A percentile compares a stretch with the other conserved stretches of the same genome.
These are phyloP conservation scores for Teratosphaeria gauchensis DNA, from an alignment of 2,329 filamentous ascomycete genomes.

Conservation along the genomic window DNA sequence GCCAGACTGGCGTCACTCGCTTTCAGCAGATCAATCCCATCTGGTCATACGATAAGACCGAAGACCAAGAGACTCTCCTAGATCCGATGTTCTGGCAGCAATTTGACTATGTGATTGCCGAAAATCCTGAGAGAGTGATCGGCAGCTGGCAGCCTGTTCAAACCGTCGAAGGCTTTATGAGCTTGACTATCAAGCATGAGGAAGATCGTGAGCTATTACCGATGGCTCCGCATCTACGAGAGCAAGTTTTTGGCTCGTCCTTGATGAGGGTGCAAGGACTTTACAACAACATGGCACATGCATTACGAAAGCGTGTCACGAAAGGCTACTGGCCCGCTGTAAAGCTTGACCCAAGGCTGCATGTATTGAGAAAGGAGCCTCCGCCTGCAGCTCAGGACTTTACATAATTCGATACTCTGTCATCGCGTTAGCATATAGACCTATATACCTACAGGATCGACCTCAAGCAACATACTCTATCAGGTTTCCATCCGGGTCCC, in stretches of 20 bases:
- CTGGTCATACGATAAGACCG: slow-evolving; percentile 55
- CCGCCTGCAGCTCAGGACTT: slow-evolving; percentile 7
- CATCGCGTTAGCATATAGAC: neutral
- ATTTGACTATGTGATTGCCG: slow-evolving; percentile 51
- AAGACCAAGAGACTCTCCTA: slow-evolving; percentile 36
- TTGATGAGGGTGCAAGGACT: slow-evolving; percentile 4
- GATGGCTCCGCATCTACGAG: slow-evolving; percentile 3
- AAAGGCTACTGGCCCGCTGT: slow-evolving; percentile 48
- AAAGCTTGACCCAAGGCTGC: slow-evolving; percentile 44
- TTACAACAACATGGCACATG: slow-evolving; percentile 9
- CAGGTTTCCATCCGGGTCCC: slow-evolving; percentile 53
- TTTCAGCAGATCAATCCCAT: slow-evolving; percentile 40
- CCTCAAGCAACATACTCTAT: slow-evolving; percentile 43
- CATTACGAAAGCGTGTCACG: slow-evolving; percentile 26
- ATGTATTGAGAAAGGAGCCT: slow-evolving; percentile 33
- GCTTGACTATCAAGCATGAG: slow-evolving; percentile 38
- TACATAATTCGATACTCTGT: slow-evolving; percentile 23
- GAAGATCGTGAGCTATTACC: slow-evolving; percentile 13
- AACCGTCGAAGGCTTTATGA: slow-evolving; percentile 42
- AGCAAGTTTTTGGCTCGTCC: slow-evolving; percentile 1
- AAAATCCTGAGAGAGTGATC: slow-evolving; percentile 39
- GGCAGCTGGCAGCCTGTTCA: slow-evolving; percentile 44
- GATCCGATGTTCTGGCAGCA: slow-evolving; percentile 46
- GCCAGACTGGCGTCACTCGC: slow-evolving; percentile 53
- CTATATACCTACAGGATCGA: neutral